phyloP scores from a whole-genome alignment of 2,329 filamentous ascomycete genomes.

The Helminthosporium solani region DNA sequence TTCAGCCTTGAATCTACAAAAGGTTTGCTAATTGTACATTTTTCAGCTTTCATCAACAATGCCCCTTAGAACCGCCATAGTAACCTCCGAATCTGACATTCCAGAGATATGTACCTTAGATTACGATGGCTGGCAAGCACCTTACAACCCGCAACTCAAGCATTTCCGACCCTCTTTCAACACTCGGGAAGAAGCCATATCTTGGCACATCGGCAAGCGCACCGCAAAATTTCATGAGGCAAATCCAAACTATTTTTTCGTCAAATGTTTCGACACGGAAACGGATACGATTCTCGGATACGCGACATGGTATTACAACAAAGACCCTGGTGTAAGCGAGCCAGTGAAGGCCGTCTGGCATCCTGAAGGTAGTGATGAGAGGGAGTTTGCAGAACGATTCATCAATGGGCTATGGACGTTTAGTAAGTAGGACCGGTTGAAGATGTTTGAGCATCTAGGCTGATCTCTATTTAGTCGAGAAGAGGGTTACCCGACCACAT shows the following conservation, averaged over 20 bases:
- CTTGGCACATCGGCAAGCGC: conserved; percentile 1
- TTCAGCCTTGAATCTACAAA: no score
- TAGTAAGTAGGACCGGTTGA: conserved; percentile 1
- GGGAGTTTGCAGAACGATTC: conserved; percentile 25
- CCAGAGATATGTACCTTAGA: conserved; percentile 17
- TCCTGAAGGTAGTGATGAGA: conserved; percentile 21
- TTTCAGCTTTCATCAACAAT: not conserved
- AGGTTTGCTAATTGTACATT: no score
- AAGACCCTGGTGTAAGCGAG: conserved; percentile 1
- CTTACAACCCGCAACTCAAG: conserved; percentile 29
- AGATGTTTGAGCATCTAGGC: not conserved
- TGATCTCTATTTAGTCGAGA: not conserved
- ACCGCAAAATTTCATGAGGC: not conserved
- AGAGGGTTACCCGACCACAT: conserved; percentile 18
- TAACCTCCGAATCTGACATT: conserved; percentile 12
- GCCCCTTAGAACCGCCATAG: not conserved
- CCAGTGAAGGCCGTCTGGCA: conserved; percentile 19
- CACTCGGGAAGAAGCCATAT: conserved; percentile 16
- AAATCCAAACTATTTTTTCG: conserved; percentile 14
- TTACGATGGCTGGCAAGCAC: conserved; percentile 20
- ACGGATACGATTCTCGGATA: conserved; percentile 15
- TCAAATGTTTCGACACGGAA: conserved; percentile 20
- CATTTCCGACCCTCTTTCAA: conserved; percentile 23
- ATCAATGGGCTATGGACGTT: conserved; percentile 27
- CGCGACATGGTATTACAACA: conserved; percentile 15